Base-by-base conservation (phyloP, 805 yeast species). In the Lachancea mirantina region DNA sequence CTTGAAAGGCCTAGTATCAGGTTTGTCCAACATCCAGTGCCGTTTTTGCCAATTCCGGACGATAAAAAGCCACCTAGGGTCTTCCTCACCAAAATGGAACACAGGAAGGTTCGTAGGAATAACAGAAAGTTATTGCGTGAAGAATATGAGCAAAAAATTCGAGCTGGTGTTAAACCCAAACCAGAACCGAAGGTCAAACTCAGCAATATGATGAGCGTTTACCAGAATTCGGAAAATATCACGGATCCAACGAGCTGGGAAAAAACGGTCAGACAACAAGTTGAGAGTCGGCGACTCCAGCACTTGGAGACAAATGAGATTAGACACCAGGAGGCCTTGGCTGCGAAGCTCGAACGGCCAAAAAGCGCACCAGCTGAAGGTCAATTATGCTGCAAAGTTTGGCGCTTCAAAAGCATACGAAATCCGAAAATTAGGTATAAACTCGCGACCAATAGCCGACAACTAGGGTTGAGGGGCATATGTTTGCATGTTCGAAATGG, bases 221-320 rank as follows among this genome's bases (percentile, higher is more conserved):
- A 82, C 30, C 59, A 54, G 36, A 84, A 96, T 2, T 76, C 83
- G 45, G 94, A 84, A 37, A 84, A 92, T 5, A 80, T 88, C 29
- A 67, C 72, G 38, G 95, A 92, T 51, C 97, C 98, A 1, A 89
- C 97, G 0, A 74, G 74, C 3, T 78, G 87, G 44, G 98, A 89
- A 49, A 64, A 67, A 55, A 57, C 67, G 31, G 96, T 92, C 0
- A 65, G 72, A 26, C 55, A 62, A 15, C 92, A 88, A 40, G 80
- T 85, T 4, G 76, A 69, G 23, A 70, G 72, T 26, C 64, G 98
- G 19, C 62, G 60, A 20, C 41, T 57, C 9, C 55, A 60, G 23
- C 99, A 92, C 58, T 65, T 71, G 40, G 57, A 55, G 24, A 67
- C 53, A 11, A 92, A 92, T 54, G 67, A 67, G 30, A 72, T 58